A percentile compares a stretch with the other conserved stretches of the same genome.
Evolutionary conservation across 169 alveolate species (phyloP).

Genomic region (Cryptosporidium muris): DNA sequence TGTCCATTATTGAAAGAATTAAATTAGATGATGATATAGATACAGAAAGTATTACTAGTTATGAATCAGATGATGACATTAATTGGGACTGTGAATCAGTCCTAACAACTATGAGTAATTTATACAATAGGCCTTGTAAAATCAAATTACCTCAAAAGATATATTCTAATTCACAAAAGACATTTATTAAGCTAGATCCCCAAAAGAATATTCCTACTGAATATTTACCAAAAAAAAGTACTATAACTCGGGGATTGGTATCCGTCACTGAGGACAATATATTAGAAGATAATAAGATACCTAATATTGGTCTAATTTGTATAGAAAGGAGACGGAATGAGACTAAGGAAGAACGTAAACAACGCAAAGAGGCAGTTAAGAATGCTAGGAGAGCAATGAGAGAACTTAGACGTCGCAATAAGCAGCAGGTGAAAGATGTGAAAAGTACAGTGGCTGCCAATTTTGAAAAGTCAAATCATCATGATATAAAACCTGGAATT

Average conservation of each 20-base stretch:
- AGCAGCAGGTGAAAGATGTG: slow-evolving; percentile 51
- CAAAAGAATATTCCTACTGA: too few species aligned
- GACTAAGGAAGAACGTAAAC: slow-evolving; percentile 82
- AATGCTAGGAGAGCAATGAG: slow-evolving; percentile 82
- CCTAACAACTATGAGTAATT: too few species aligned
- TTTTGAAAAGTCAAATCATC: slow-evolving; percentile 5
- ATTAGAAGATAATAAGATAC: too few species aligned
- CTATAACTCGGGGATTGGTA: too few species aligned
- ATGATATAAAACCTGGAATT: slow-evolving; percentile 50
- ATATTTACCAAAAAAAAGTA: too few species aligned
- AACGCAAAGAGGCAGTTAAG: slow-evolving; percentile 80
- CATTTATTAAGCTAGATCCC: too few species aligned
- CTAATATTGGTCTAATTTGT: neutral
- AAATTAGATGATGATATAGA: neutral
- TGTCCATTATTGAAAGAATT: slow-evolving; percentile 38
- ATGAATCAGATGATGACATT: neutral
- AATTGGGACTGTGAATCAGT: too few species aligned
- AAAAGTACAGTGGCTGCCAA: slow-evolving; percentile 14
- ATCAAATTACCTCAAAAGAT: too few species aligned
- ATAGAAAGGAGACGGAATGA: slow-evolving; percentile 78
- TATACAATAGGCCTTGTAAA: too few species aligned
- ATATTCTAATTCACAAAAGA: too few species aligned
- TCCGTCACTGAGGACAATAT: too few species aligned
- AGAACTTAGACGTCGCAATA: slow-evolving; percentile 81
- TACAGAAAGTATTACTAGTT: too few species aligned